Base-by-base conservation (phyloP, 2,329 filamentous ascomycete genomes). In the Alternaria metachromatica region DNA sequence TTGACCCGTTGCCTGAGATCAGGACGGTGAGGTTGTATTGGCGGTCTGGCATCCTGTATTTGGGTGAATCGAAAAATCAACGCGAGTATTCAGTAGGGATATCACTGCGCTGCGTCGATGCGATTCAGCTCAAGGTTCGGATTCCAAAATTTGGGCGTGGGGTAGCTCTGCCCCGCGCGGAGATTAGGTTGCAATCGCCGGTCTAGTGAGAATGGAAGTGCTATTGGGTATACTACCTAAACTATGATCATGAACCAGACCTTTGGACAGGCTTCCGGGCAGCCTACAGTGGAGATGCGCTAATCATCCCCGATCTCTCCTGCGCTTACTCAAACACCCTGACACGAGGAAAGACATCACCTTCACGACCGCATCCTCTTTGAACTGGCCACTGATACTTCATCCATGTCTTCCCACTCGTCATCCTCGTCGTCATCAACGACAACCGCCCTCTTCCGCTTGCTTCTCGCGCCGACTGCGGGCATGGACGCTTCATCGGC, bases 1-100 rank as follows among this genome's bases (percentile, higher is more conserved):
- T 95, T 43, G 90, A 89, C 71, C 92, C 92, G 69, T 87, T 89
- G 79, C 92, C 78, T 43, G 79, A 81, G 37, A 81, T 79, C 18
- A 93, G 87, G 70, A 92, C 88, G 56, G 89, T 85, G 71, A 92
- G 85, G 60, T 86, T 87, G 72, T 81, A 76, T 45, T 77, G 77
- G 9, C 73, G 58, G 26, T 68, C 58, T 46, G 75, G 18, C 75
- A 77, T 77, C 45, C 9, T 58, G 28, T 10, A 44, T 23, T 28
- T 55, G 48, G 28, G 45, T 12, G 41, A 4, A 25, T 30, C 44
- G 53, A 44, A 45, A 11, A 43, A 1, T 9, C 0, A 4, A 48
- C 6, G 20, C 5, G 33, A 23, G 10, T 7, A 44, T 12, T 46
- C 13, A 20, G 25, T 15, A 4, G 10, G 13, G 12, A 13, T n/a